Evolutionary conservation across 208 protist species (phyloP), one percentile per base, ranked within the genome.

Genomic region (Trypanosoma scelopori): DNA sequence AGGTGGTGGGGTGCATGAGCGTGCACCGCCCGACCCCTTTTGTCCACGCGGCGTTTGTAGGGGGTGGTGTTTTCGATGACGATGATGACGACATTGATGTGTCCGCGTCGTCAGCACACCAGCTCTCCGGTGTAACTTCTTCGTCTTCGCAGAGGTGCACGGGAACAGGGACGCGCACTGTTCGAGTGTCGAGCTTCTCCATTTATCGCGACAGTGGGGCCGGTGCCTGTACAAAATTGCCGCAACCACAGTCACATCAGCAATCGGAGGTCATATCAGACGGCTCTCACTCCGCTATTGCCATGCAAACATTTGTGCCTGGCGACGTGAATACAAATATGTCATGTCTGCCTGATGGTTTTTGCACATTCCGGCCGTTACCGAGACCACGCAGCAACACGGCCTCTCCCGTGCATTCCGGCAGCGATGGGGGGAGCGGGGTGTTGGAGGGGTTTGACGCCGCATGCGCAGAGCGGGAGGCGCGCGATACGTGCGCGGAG

Each of bases 151-250:
- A 42, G 16, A 5, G 27, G 27, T 12, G 13, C 13, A 48, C 30
- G 39, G 27, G 32, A 3, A 30, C 2, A 6, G 28, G 20, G 27
- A 1, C 12, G 13, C 32, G 41, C 11, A 23, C 20, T 25, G 25
- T 22, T 11, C 65, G 81, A 12, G 77, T 69, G 42, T 91, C 87
- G 5, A 86, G 82, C 30, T 93, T 91, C 71, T 82, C 81, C 35
- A 91, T 91, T 56, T 87, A 87, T 60, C 77, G 84, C 28, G 87
- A 93, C 47, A 89, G 82, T 48, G 63, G 72, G 18, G 3, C 45
- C 11, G 65, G 65, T 27, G n/a, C 47, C 1, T 56, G 50, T 11
- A 43, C 25, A 27, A 41, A 48, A 12, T 49, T 61, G 25, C 63
- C 48, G 5, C 39, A 41, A 49, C 63, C 28, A 46, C 52, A 61